Conservation (phyloP, 2,329 filamentous ascomycete species). For the Rhynchosporium secalis region DNA sequence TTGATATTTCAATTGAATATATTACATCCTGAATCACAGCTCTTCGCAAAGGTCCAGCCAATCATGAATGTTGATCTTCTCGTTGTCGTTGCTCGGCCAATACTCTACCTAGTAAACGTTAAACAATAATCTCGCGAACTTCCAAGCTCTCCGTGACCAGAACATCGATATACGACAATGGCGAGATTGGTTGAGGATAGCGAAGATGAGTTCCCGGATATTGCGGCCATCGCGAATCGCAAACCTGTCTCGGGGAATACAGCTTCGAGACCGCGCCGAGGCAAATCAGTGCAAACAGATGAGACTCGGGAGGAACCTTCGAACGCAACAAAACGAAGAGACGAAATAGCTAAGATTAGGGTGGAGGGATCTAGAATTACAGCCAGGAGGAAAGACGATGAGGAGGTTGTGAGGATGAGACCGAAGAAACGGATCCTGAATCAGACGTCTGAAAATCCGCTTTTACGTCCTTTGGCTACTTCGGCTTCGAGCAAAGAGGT, state of each 20-base stretch:
- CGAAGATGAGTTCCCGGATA: slow-evolving; percentile 32
- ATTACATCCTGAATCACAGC: no score
- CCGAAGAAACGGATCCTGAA: slow-evolving; percentile 33
- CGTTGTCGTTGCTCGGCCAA: slow-evolving; percentile 9
- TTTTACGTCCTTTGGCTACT: slow-evolving; percentile 26
- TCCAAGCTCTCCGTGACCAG: background rate
- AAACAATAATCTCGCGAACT: background rate
- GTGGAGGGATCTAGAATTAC: background rate
- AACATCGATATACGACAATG: slow-evolving; percentile 21
- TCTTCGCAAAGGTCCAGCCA: no score
- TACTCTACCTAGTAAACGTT: background rate
- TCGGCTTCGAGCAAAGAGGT: background rate
- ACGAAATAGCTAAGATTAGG: background rate
- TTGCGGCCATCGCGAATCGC: slow-evolving; percentile 21
- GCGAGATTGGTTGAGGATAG: slow-evolving; percentile 28
- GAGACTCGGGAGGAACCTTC: background rate
- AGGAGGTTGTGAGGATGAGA: slow-evolving; percentile 14
- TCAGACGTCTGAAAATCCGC: slow-evolving; percentile 30
- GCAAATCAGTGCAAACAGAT: background rate
- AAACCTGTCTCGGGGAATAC: background rate
- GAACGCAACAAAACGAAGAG: background rate
- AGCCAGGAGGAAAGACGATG: background rate
- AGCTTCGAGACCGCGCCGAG: background rate
- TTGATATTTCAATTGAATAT: no score
- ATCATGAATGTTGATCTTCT: background rate